Evolutionary conservation across 2,329 filamentous ascomycete genomes (phyloP).

Genomic region (Aspergillus sp.): DNA sequence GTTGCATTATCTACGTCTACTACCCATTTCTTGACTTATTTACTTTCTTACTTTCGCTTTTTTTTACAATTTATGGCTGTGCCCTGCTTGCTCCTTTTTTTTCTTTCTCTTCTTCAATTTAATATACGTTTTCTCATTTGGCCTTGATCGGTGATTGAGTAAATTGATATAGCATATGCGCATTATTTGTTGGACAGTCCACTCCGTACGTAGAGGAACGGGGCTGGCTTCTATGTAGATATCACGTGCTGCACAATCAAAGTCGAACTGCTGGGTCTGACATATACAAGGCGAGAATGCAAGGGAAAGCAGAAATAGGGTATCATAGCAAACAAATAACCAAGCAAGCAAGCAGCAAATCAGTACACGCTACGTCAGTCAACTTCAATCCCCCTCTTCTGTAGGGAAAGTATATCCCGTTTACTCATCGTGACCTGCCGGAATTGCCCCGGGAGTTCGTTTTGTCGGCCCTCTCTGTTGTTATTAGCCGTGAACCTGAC

Average conservation of each 20-base stretch:
- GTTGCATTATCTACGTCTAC: no score
- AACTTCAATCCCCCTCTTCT: slow-evolving; percentile 5
- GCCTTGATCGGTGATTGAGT: background rate
- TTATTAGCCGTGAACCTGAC: no score
- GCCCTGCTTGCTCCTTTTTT: background rate
- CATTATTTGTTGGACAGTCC: no score
- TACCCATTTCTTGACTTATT: no score
- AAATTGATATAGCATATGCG: background rate
- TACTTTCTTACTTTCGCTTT: no score
- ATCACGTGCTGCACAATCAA: no score
- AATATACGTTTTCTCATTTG: background rate
- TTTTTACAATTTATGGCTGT: background rate
- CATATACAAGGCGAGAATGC: no score
- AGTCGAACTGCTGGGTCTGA: no score
- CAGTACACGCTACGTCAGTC: background rate
- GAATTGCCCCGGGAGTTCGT: slow-evolving; percentile 37
- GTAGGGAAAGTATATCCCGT: slow-evolving; percentile 8
- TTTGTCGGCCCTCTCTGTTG: slow-evolving; percentile 16
- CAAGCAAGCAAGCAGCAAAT: background rate
- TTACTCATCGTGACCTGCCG: slow-evolving; percentile 33
- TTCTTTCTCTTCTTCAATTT: background rate
- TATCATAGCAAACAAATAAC: background rate
- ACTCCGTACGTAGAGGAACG: no score
- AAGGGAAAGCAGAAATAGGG: background rate
- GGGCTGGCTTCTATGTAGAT: no score